phyloP scores from a whole-genome alignment of 1,139 yeast genomes.

The Zygoascus meyerae region DNA sequence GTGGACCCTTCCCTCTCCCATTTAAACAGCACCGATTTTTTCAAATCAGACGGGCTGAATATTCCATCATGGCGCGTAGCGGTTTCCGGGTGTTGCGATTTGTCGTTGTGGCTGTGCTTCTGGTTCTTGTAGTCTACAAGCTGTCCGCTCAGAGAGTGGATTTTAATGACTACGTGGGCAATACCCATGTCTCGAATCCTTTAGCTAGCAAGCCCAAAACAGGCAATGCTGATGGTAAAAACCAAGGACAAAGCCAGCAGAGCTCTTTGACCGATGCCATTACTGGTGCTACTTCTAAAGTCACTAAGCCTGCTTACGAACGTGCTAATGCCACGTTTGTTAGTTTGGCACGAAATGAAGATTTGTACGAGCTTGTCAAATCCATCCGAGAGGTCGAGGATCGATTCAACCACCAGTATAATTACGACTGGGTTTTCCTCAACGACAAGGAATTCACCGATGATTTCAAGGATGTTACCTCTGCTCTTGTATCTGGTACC shows the following conservation, averaged over 20 bases:
- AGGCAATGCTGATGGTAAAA: not conserved
- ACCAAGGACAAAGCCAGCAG: not conserved
- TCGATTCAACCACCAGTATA: constrained; percentile 58
- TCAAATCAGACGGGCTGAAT: too few relatives aligned
- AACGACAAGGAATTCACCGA: constrained; percentile 59
- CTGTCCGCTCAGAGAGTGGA: constrained; percentile 28
- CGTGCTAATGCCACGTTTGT: constrained; percentile 62
- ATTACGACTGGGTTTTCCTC: constrained; percentile 75
- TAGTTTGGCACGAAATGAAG: constrained; percentile 66
- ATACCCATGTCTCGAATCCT: not conserved
- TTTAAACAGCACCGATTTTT: too few relatives aligned
- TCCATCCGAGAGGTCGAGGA: constrained; percentile 64
- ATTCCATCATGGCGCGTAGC: constrained; percentile 30
- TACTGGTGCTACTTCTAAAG: not conserved
- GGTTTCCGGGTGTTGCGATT: constrained; percentile 35
- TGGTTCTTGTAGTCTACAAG: constrained; percentile 36
- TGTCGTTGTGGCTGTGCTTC: constrained; percentile 33
- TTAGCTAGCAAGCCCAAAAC: too few relatives aligned
- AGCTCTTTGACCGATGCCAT: not conserved
- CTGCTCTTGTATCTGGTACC: constrained; percentile 51
- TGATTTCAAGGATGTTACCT: constrained; percentile 44
- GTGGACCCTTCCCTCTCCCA: too few relatives aligned
- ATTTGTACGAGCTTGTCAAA: constrained; percentile 50
- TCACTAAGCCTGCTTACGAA: constrained; percentile 9
- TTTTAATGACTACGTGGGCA: constrained; percentile 23